Base-by-base conservation (phyloP, 1,284 basidiomycete species). In the Rhodotorula sp. region DNA sequence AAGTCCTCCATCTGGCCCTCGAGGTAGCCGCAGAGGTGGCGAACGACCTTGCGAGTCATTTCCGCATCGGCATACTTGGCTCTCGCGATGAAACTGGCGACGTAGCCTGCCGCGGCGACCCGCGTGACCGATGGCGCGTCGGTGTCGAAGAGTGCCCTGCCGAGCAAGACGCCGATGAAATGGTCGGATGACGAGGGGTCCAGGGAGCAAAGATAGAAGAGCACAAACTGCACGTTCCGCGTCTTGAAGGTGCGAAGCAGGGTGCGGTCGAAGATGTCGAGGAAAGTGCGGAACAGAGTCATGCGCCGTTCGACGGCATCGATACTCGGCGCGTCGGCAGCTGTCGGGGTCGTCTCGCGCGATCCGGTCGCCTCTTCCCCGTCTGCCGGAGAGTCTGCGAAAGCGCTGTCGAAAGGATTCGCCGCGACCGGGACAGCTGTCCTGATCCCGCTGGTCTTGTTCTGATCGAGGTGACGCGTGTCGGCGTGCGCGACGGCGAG, bases 241-340 rank as follows among this genome's bases (percentile, higher is more conserved):
- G 93, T 97, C 80, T 95, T 93, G 84, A 96, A 96, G 0, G 97
- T 99, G 49, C 90, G 91, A 59, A 99, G 87, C 79, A 99, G 93
- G 59, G 90, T 89, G 49, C 93, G 89, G 79, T 96, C 91, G 80
- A 99, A 99, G 76, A 97, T 92, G 75, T 90, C 88, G 61, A 99
- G 87, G 18, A 99, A 88, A 20, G 90, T 88, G 79, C 92, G 88
- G 81, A 98, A 99, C 46, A 79, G 64, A 52, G 73, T 64, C 18
- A 58, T 43, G n/a, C 71, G 69, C 18, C 72, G 71, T 31, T 69
- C 70, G 70, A 77, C 52, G 31, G 73, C 56, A 18, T 74, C 73
- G 70, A 75, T 48, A 12, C 76, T 49, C 63, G 57, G 78, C 70
- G 5, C 80, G 77, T 68, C 76, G 56, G 60, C 56, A 10, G 64